phyloP scores from a whole-genome alignment of 2,329 filamentous ascomycete species.

The Thielaviopsis populi region DNA sequence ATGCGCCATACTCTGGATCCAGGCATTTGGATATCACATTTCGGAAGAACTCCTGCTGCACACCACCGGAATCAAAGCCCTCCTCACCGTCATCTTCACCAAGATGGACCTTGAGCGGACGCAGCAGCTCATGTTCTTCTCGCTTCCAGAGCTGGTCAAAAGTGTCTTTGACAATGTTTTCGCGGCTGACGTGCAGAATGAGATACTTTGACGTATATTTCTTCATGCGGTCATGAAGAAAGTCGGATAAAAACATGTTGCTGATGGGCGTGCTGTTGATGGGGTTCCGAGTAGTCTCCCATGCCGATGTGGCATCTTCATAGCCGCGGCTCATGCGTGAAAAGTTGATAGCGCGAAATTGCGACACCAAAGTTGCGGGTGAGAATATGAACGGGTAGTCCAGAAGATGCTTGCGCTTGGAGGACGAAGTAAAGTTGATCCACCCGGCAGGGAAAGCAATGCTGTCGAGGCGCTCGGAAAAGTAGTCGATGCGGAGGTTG shows the following conservation, averaged over 20 bases:
- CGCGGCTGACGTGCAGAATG: constrained; percentile 51
- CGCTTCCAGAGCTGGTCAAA: constrained; percentile 84
- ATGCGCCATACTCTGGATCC: constrained; percentile 62
- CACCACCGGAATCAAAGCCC: constrained; percentile 83
- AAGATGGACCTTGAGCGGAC: constrained; percentile 77
- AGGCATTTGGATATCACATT: constrained; percentile 68
- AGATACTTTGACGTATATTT: constrained; percentile 56
- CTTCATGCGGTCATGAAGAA: constrained; percentile 47
- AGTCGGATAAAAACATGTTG: constrained; percentile 42
- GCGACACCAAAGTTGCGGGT: constrained; percentile 55
- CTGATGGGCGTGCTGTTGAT: constrained; percentile 40
- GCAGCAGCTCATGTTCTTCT: constrained; percentile 64
- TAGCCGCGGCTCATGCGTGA: constrained; percentile 69
- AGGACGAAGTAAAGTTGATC: constrained; percentile 45
- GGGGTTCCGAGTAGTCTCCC: constrained; percentile 41
- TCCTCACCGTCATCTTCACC: constrained; percentile 72
- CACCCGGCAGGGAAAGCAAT: constrained; percentile 61
- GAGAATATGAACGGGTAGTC: constrained; percentile 71
- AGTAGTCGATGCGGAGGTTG: constrained; percentile 60
- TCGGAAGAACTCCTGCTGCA: constrained; percentile 93
- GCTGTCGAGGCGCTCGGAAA: constrained; percentile 60
- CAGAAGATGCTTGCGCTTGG: constrained; percentile 56
- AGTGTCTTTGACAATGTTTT: constrained; percentile 54
- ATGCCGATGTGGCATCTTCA: constrained; percentile 49
- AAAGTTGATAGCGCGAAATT: constrained; percentile 81